Conservation (phyloP, 140 eudicot genomes). For the Ambrosia hybrid region DNA sequence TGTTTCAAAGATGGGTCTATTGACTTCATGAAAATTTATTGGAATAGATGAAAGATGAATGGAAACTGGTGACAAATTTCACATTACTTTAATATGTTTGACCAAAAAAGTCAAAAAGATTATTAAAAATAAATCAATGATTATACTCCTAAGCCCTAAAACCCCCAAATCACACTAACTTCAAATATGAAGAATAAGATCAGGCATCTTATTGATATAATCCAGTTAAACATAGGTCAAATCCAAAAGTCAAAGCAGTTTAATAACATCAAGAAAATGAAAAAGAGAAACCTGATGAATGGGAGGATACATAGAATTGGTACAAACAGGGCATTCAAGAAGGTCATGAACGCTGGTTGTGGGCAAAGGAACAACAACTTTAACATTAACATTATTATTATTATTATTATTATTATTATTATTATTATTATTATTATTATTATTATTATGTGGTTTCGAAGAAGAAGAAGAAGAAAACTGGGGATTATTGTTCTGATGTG, state of each 20-base stretch:
- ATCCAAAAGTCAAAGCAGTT: background rate
- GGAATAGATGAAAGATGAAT: background rate
- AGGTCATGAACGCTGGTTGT: conserved; percentile 95
- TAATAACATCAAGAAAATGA: background rate
- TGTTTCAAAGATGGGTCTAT: conserved; percentile 1
- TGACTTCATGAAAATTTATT: conserved; percentile 2
- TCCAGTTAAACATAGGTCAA: conserved; percentile 6
- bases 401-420: too few species aligned
- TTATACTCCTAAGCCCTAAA: conserved; percentile 20
- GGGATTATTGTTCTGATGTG: conserved; percentile 25
- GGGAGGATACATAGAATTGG: conserved; percentile 98
- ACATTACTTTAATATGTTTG: background rate
- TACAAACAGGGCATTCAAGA: conserved; percentile 97
- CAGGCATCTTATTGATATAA: background rate
- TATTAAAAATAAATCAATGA: background rate
- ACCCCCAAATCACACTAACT: conserved; percentile 24
- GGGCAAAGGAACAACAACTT: conserved; percentile 44
- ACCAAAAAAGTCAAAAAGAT: conserved; percentile 10
- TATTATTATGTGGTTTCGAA: conserved; percentile 42
- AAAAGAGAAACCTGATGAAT: conserved; percentile 66
- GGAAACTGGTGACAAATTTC: conserved; percentile 4
- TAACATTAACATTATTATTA: conserved; percentile 4
- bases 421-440: too few species aligned
- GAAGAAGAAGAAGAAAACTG: conserved; percentile 59
- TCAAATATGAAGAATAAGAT: background rate